Base-by-base conservation (phyloP, 2,329 filamentous ascomycete genomes). In the Colletotrichum echinochloae region DNA sequence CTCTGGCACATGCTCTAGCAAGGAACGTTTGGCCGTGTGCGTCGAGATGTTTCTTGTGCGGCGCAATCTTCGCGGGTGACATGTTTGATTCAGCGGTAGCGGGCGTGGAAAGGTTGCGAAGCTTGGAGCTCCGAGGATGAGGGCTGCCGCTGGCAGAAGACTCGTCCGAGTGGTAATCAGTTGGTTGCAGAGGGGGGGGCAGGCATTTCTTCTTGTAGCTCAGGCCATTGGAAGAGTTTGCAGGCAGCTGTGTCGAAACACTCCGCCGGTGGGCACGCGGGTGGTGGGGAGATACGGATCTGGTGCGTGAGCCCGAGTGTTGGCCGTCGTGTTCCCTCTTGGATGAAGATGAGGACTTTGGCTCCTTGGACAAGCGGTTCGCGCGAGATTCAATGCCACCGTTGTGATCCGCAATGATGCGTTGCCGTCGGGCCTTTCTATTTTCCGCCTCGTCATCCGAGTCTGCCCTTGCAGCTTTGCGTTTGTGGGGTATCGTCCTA, bases 1-100 rank as follows among this genome's bases (percentile, higher is more conserved):
- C 94, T 75, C 91, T 91, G 46, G 95, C 93, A 79, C 94, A 97
- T 35, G 95, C 94, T 74, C 95, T 90, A n/a, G 95, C 94, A 30
- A 99, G 85, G 63, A 92, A 89, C 5, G 96, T 99, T 74, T 97
- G 92, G 28, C 96, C 96, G 78, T 97, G 97, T 65, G 94, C 93
- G 81, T 98, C 96, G 28, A 95, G 90, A 77, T 95, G 92, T 75
- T 96, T 95, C 79, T 95, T 97, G 78, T 94, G 92, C 2, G 89
- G 89, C 0, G 83, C 83, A 79, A 93, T 89, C 75, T 92, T 90
- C 75, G 90, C 87, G 68, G 92, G 87, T 60, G 93, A 90, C 74
- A 90, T 86, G 75, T 88, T 83, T 75, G 89, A 84, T 70, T 91
- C 86, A 74, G 88, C 83, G 4, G 87, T 86, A 14, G 85, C 83